A percentile compares a stretch with the other conserved stretches of the same genome.
These are phyloP conservation scores for Tylopilus sp. DNA, from an alignment of 768 basidiomycete genomes.

Conservation along the genomic window DNA sequence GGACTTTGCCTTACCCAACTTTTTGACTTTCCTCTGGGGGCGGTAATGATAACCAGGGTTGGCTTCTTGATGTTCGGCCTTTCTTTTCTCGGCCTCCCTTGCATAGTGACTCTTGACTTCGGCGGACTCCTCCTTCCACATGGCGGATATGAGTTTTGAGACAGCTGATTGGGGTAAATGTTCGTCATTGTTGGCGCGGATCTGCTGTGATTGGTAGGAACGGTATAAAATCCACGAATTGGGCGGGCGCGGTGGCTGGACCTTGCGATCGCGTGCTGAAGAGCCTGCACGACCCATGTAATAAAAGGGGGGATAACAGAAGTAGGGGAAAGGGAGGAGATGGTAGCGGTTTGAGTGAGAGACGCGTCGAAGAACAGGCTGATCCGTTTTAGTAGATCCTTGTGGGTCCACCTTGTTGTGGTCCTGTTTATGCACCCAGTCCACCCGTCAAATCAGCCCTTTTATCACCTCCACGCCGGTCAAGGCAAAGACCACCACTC, in stretches of 20 bases:
- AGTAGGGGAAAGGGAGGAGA: conserved; percentile 9
- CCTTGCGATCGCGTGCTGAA: conserved; percentile 8
- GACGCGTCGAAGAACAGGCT: conserved; percentile 25
- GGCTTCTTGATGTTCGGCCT: conserved; percentile 45
- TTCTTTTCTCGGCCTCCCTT: conserved; percentile 48
- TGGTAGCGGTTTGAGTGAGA: conserved; percentile 18
- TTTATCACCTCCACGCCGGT: conserved; percentile 13
- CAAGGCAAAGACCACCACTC: conserved; percentile 14
- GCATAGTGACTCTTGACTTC: conserved; percentile 50
- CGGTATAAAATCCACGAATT: conserved; percentile 87
- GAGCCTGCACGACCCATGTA: conserved; percentile 18
- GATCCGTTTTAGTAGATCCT: conserved; percentile 33
- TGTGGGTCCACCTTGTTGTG: conserved; percentile 36
- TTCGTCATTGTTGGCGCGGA: conserved; percentile 26
- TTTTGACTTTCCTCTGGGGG: conserved; percentile 53
- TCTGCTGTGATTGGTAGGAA: conserved; percentile 44
- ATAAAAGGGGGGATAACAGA: conserved; percentile 6
- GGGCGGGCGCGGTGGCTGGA: conserved; percentile 60
- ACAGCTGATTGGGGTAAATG: conserved; percentile 55
- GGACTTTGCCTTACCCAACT: conserved; percentile 28
- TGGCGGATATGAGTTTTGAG: conserved; percentile 55
- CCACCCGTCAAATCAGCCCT: conserved; percentile 5
- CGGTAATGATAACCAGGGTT: conserved; percentile 59
- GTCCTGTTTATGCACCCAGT: conserved; percentile 27
- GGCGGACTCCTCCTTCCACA: conserved; percentile 60